These are phyloP conservation scores for Thyridium curvatum DNA, from an alignment of 2,329 filamentous ascomycete species.

Conservation along the genomic window DNA sequence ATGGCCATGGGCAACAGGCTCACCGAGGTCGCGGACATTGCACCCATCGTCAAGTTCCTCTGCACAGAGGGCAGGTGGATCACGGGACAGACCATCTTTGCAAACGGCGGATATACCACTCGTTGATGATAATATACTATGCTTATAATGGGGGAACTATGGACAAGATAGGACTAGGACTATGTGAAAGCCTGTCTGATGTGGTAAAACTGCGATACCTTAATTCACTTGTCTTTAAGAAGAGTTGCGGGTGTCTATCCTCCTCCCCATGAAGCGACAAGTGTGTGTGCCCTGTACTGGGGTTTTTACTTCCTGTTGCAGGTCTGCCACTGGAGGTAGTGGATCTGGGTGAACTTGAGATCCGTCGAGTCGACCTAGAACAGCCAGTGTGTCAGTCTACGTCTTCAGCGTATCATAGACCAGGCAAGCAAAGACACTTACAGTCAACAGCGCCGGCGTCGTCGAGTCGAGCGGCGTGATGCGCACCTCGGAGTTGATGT, in stretches of 20 bases:
- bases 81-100: constrained; percentile 39
- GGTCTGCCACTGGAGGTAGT: constrained; percentile 19
- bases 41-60: constrained; percentile 36
- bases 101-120: constrained; percentile 41
- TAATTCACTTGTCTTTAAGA: too few species aligned
- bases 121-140: constrained; percentile 15
- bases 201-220: neutral
- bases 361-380: constrained; percentile 20
- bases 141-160: too few species aligned
- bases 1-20: constrained; percentile 33
- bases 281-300: too few species aligned
- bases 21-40: constrained; percentile 35
- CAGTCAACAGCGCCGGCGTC: constrained; percentile 16
- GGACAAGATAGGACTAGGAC: too few species aligned
- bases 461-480: constrained; percentile 12
- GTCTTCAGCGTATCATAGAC: neutral
- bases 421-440: constrained; percentile 8
- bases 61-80: constrained; percentile 37
- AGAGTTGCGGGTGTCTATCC: too few species aligned
- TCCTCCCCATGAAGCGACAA: too few species aligned
- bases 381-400: too few species aligned
- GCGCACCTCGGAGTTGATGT: constrained; percentile 47
- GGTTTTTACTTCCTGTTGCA: too few species aligned
- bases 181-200: too few species aligned
- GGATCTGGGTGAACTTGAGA: constrained; percentile 19